Percentiles rank a stretch among this genome's conserved stretches.
Conservation (phyloP, 2,329 filamentous ascomycete genomes). For the Graphilbum fragrans region DNA sequence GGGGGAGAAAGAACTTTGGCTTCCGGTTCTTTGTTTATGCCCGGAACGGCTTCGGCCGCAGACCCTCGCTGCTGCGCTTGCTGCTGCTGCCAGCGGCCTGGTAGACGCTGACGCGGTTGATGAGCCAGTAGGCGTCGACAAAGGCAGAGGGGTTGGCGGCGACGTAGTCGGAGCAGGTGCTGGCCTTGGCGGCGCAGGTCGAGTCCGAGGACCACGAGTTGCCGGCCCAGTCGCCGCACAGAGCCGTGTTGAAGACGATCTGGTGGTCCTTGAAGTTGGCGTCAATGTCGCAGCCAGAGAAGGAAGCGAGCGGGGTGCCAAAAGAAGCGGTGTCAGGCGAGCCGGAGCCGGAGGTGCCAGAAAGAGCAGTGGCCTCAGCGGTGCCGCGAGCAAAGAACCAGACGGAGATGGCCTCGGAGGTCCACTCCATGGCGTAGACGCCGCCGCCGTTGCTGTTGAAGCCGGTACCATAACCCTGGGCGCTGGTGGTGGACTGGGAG, state of each 20-base stretch:
- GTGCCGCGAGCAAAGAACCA: constrained; percentile 66
- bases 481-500: constrained; percentile 35
- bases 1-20: neutral
- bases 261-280: constrained; percentile 58
- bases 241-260: constrained; percentile 71
- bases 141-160: constrained; percentile 58
- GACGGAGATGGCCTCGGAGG: constrained; percentile 54
- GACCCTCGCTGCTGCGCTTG: neutral
- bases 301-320: constrained; percentile 56
- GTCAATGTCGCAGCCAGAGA: constrained; percentile 61
- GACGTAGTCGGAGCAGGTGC: constrained; percentile 62
- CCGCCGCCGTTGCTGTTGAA: constrained; percentile 63
- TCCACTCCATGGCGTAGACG: constrained; percentile 70
- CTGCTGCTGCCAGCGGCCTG: constrained; percentile 13
- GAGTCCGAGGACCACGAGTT: constrained; percentile 46
- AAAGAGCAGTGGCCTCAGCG: constrained; percentile 12
- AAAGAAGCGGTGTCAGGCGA: constrained; percentile 56
- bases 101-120: constrained; percentile 61
- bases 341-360: constrained; percentile 33
- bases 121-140: constrained; percentile 60
- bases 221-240: constrained; percentile 84
- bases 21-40: too few species aligned
- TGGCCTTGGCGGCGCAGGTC: constrained; percentile 46
- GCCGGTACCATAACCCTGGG: constrained; percentile 48
- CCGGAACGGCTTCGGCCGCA: constrained; percentile 4